Evolutionary conservation across 1,284 basidiomycete genomes (phyloP).

Genomic region (Volvariella surrecta): DNA sequence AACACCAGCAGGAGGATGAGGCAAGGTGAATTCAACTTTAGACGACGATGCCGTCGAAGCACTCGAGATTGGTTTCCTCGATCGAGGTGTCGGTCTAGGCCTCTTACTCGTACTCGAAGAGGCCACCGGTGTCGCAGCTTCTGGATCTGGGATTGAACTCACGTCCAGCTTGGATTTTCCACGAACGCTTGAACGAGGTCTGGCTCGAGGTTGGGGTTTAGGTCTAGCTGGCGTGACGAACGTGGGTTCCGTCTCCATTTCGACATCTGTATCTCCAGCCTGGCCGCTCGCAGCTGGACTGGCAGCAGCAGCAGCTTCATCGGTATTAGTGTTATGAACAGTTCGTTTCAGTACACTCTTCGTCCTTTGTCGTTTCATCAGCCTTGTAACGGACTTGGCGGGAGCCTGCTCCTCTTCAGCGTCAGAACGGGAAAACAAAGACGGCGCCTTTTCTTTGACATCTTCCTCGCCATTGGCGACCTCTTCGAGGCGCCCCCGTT

Average conservation of each 20-base stretch:
- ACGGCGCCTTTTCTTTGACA: slow-evolving; percentile 4
- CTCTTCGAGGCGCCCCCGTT: slow-evolving; percentile 8
- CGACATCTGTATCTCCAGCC: slow-evolving; percentile 8
- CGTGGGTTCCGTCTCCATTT: slow-evolving; percentile 4
- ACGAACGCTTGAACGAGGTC: no score
- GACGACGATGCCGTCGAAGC: no score
- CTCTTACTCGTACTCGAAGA: no score
- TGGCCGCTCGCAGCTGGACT: slow-evolving; percentile 3
- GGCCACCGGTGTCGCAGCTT: no score
- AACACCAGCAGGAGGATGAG: no score
- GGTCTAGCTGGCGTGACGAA: neutral
- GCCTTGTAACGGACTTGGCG: slow-evolving; percentile 5
- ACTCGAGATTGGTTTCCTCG: no score
- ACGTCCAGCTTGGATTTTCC: no score
- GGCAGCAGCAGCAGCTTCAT: neutral
- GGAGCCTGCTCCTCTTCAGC: slow-evolving; percentile 11
- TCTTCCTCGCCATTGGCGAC: slow-evolving; percentile 1
- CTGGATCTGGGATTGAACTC: no score
- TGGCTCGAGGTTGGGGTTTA: no score
- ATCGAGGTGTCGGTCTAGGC: no score
- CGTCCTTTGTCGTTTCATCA: slow-evolving; percentile 6
- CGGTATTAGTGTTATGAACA: neutral
- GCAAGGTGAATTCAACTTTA: no score
- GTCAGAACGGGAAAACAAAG: slow-evolving; percentile 5
- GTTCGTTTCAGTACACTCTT: slow-evolving; percentile 4